Base-by-base conservation (phyloP, 2,329 filamentous ascomycete genomes). In the Zasmidium angulare region DNA sequence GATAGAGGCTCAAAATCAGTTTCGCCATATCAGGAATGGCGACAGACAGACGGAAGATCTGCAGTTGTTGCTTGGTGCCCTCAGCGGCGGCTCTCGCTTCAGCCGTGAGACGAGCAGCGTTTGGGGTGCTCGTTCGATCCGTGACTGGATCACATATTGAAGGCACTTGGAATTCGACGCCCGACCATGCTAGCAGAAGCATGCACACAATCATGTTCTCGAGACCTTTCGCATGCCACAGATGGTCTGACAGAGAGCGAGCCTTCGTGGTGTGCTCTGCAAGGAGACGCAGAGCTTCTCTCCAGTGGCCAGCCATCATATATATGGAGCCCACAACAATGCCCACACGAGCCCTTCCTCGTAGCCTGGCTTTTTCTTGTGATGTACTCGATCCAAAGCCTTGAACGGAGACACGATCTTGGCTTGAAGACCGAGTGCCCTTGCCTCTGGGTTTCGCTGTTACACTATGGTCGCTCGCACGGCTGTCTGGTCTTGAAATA, bases 201-300 rank as follows among this genome's bases (percentile, higher is more conserved):
- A 98, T 82, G 70, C 89, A 91, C 23, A 96, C 82, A 50, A 95
- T 79, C 61, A 96, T 90, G 24, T 93, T 86, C 72, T 99, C 96
- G 20, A 99, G 81, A 1, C 91, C 93, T 76, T 98, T 98, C 19
- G 90, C 95, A 76, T 97, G 91, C 93, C 95, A 99, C n/a, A 98
- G 75, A 75, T 96, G 91, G 75, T 99, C 95, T 68, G 91, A 93
- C 59, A 90, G 84, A 40, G 86, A 87, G 68, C 91, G 89, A 17
- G 91, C 89, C 66, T 88, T 86, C 10, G 84, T 84, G 1, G 90
- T 92, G 55, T 89, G 91, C 61, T 97, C 93, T 10, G 86, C 81
- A 21, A 97, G 83, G 71, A 96, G 91, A 72, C 86, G 89, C 49
- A 98, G 75, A 7, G 93, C 93, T 76, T 98, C 93, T 50, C 82